Evolutionary conservation across 768 basidiomycete species (phyloP), one percentile per base, ranked within the genome.

Genomic region (Panaeolus cyanescens): DNA sequence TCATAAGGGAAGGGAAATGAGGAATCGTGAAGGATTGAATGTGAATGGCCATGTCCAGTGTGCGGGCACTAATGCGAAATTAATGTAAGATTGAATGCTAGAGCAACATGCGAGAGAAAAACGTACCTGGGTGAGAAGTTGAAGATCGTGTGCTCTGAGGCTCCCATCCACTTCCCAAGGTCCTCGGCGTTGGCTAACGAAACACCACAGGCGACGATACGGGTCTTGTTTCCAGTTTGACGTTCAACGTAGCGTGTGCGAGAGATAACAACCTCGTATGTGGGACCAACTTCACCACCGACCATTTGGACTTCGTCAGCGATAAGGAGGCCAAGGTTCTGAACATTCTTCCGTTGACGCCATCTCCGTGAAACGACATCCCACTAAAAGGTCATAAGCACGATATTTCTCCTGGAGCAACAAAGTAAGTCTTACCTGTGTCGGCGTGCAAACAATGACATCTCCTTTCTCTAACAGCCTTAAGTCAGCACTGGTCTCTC

Each of bases 1-100:
- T 94, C 96, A 99, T 99, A 39, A 99, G 80, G 0, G 95, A 97
- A 0, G 97, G 95, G 86, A 96, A 97, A 70, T 99, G 97, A n/a
- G 95, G 93, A 50, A 95, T 93, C 28, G 85, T 86, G 80, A 97
- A 99, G 39, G 92, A 95, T 70, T 99, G 97, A 7, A 99, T 78
- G 70, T 99, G 96, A 54, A 99, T 95, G 61, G 98, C 95, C 88
- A 99, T 92, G 65, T 97, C 95, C 10, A 98, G 78, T 2, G 96
- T 95, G n/a, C 96, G 93, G 15, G 96, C 95, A 66, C 94, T 94
- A 65, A 0, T 7, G 25, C 15, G 8, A 74, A 15, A 59, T 20
- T 37, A 54, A 20, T 22, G 39, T 68, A 22, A 70, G 57, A 33
- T 50, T 39, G 12, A n/a, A 54, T 3, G 2, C 25, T 60, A 28